Evolutionary conservation across 108 stramenopile species (phyloP), one percentile per base, ranked within the genome.

Genomic region (Nitzschia palea): DNA sequence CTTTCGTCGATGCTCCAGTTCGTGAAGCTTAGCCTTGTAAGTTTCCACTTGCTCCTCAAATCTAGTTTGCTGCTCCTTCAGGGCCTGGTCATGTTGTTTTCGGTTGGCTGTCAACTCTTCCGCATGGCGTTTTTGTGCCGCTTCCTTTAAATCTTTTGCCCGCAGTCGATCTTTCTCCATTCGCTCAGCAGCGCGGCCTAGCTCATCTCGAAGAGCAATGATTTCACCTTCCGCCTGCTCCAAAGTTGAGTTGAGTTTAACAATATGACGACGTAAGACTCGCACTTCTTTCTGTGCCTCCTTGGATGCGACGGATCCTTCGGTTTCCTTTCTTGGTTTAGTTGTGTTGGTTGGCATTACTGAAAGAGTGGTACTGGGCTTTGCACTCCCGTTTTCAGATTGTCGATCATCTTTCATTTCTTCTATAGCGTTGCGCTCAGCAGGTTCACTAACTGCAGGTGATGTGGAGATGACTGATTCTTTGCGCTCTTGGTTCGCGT

Each of bases 211-310:
- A 36, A 86, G 88, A 10, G 91, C 91, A 60, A 80, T 65, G 14
- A 93, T 65, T 85, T 93, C 91, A 23, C 52, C 45, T 73, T 93
- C 91, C 8, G 91, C 86, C 22, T 80, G 51, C 63, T 89, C 88
- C 26, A 93, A 82, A 36, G 85, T 78, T 44, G 73, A 55, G 67
- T 87, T 88, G 18, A 93, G 83, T 42, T 83, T 62, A n/a, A 93
- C 81, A 18, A 93, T 77, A 68, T 89, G 82, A 0, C 88, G 86
- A 28, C 87, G 74, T 12, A 89, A 67, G 22, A 75, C 83, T 20
- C 88, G 77, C 15, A 75, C 62, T 73, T 92, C 86, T 59, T 87
- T 92, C 48, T 77, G 79, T 0, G 73, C 69, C 44, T 80, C 63
- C 34, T 64, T 65, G 31, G 32, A 35, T 17, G 73, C 64, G 3